phyloP scores from a whole-genome alignment of 106 monocot species.

The Amphibolis antarctica region DNA sequence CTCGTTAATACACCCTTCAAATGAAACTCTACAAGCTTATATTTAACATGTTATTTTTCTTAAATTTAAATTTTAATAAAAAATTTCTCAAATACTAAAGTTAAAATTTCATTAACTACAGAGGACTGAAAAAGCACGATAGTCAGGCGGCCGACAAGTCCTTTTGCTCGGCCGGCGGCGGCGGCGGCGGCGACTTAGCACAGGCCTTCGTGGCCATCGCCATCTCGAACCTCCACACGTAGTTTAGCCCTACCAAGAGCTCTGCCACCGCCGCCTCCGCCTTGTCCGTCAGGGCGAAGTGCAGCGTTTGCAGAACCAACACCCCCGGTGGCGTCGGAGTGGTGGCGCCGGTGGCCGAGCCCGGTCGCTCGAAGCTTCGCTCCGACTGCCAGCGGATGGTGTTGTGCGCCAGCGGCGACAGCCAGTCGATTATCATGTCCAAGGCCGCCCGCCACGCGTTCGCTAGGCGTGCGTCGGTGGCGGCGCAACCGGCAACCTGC shows the following conservation, averaged over 20 bases:
- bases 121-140: too few relatives aligned
- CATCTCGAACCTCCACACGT: slow-evolving; percentile 42
- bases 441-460: slow-evolving; percentile 31
- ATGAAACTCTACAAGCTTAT: too few relatives aligned
- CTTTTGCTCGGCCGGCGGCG: background rate
- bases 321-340: slow-evolving; percentile 6
- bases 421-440: slow-evolving; percentile 19
- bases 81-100: too few relatives aligned
- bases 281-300: slow-evolving; percentile 34
- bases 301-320: slow-evolving; percentile 53
- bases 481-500: slow-evolving; percentile 19
- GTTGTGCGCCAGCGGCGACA: slow-evolving; percentile 28
- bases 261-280: slow-evolving; percentile 17
- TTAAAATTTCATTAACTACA: too few relatives aligned
- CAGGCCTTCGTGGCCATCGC: background rate
- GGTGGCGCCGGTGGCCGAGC: background rate
- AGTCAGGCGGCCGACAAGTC: too few relatives aligned
- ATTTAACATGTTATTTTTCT: too few relatives aligned
- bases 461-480: slow-evolving; percentile 12
- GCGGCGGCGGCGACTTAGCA: background rate
- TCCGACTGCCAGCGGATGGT: slow-evolving; percentile 36
- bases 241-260: slow-evolving; percentile 64
- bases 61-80: too few relatives aligned
- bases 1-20: too few relatives aligned
- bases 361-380: slow-evolving; percentile 22